A percentile compares a stretch with the other conserved stretches of the same genome.
phyloP scores from a whole-genome alignment of 345 rosid species.

The Eutrema yunnanense region DNA sequence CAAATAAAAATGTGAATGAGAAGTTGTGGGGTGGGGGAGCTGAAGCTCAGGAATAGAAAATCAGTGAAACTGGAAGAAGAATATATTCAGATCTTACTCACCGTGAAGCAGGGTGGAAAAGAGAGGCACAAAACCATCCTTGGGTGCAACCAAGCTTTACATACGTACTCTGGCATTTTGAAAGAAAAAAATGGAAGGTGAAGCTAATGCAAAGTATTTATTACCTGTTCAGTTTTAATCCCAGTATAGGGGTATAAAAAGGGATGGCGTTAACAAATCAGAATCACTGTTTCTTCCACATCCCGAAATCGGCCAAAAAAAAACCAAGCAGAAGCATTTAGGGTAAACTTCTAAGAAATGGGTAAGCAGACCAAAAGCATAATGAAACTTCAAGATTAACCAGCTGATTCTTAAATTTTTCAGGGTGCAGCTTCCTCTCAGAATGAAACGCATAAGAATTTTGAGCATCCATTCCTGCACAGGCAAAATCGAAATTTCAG shows the following conservation, averaged over 20 bases:
- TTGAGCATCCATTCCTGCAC: no score
- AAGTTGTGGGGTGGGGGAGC: neutral
- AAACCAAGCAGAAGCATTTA: neutral
- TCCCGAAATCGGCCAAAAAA: neutral
- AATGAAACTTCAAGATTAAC: no score
- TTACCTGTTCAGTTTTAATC: neutral
- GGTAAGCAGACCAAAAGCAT: no score
- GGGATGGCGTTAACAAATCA: neutral
- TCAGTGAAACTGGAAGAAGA: neutral
- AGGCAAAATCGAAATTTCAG: no score
- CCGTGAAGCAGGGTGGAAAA: constrained; percentile 66
- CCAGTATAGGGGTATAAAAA: neutral
- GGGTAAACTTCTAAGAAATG: no score
- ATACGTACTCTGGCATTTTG: no score
- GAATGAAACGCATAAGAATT: no score
- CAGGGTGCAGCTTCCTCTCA: no score
- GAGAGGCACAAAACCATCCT: constrained; percentile 86
- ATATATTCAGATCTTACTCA: constrained; percentile 25
- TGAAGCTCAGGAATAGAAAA: neutral
- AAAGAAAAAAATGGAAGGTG: neutral
- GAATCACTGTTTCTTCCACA: neutral
- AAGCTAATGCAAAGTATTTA: neutral
- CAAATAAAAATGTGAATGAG: neutral
- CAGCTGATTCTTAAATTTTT: no score
- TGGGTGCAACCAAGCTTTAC: constrained; percentile 84